phyloP scores from a whole-genome alignment of 371 early-diverging fungal species.

The Apophysomyces variabilis region DNA sequence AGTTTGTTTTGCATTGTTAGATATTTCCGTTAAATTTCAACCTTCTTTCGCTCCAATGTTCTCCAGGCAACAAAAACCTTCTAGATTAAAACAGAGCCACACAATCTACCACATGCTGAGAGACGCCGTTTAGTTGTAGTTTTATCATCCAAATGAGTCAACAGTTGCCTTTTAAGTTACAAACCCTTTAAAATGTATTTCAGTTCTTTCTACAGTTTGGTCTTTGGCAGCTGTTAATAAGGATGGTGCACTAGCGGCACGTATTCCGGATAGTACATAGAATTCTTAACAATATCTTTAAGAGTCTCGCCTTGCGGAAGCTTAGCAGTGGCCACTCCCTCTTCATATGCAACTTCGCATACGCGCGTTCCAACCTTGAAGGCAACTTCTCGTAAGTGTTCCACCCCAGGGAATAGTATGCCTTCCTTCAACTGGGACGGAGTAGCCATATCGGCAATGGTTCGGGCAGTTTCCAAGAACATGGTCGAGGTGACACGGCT shows the following conservation, averaged over 20 bases:
- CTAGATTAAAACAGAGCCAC: too few relatives aligned
- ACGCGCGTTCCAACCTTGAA: conserved; percentile 61
- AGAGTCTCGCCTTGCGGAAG: conserved; percentile 55
- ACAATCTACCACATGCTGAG: too few relatives aligned
- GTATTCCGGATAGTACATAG: conserved; percentile 62
- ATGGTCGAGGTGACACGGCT: conserved; percentile 60
- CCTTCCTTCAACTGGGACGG: conserved; percentile 64
- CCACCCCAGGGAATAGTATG: conserved; percentile 61
- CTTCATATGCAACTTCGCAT: conserved; percentile 66
- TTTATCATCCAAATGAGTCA: too few relatives aligned
- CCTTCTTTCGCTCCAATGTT: too few relatives aligned
- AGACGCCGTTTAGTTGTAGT: too few relatives aligned
- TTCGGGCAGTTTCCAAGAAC: conserved; percentile 65
- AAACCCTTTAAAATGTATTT: background rate
- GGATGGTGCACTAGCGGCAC: conserved; percentile 56
- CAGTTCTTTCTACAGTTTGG: background rate
- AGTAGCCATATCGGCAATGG: conserved; percentile 63
- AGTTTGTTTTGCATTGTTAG: too few relatives aligned
- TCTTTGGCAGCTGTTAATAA: background rate
- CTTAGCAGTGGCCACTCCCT: conserved; percentile 54
- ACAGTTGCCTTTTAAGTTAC: too few relatives aligned
- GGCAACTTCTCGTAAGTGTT: conserved; percentile 56
- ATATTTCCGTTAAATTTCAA: too few relatives aligned
- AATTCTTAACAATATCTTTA: conserved; percentile 51
- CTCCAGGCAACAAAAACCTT: too few relatives aligned